Evolutionary conservation across 257 asterid species (phyloP), one percentile per base, ranked within the genome.

Genomic region (Ligustrum vulgare): DNA sequence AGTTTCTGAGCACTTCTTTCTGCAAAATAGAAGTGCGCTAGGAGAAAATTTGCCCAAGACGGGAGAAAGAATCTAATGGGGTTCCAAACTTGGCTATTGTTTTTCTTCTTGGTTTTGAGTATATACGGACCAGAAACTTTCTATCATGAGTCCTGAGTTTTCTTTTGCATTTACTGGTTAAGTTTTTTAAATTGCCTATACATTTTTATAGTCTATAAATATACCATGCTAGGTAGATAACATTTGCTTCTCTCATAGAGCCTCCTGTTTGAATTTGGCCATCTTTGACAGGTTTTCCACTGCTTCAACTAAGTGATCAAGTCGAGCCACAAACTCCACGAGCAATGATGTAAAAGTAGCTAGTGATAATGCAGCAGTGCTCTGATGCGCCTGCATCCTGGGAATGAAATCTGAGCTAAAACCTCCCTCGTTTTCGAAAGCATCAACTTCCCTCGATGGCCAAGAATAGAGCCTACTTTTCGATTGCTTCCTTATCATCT

Each of bases 241-340:
- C 60, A 49, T 32, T 4, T 33, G 22, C 32, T 36, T 74, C 60
- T 74, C 34, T 51, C 65, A 82, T 43, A 76, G 56, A 22, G 67
- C 76, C 58, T 84, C 87, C 68, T 72, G 82, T 70, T 84, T 81
- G 74, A 88, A 90, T 63, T 84, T 82, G 11, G 92, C 96, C 94
- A 84, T 58, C 68, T 78, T 83, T 10, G 96, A 83, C 54, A 90
- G 89, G 35, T 81, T 73, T 80, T 88, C 90, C 10, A 88, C 94
- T n/a, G 92, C 91, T 58, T 82, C 96, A 37, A 87, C 92, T 69
- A 90, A 79, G 84, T 87, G 92, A 77, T 88, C 89, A 3, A 90
- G 92, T 69, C 94, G 77, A 10, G 91, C 94, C 80, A 87, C 88
- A 60, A 90, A 86, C 86, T 90, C 92, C 8, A 90, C 72, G 9